A percentile compares a stretch with the other conserved stretches of the same genome.
These are phyloP conservation scores for Boletus rubescentipes DNA, from an alignment of 768 basidiomycete species.

Conservation along the genomic window DNA sequence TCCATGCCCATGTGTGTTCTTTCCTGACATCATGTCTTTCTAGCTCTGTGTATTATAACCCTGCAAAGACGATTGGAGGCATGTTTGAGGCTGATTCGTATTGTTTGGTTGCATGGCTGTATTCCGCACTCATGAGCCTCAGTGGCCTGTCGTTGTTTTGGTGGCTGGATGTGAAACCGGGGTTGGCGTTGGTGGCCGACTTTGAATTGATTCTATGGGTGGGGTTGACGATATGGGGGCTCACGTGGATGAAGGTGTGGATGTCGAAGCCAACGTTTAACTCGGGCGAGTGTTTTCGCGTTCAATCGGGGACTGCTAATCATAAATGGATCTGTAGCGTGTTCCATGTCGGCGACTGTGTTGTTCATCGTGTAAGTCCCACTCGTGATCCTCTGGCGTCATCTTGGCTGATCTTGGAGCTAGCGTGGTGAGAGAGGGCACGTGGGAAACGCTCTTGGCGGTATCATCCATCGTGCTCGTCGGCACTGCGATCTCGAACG, in stretches of 20 bases:
- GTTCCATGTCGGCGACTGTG: slow-evolving; percentile 82
- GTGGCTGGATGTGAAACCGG: slow-evolving; percentile 70
- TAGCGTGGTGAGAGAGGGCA: slow-evolving; percentile 88
- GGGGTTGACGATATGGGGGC: slow-evolving; percentile 71
- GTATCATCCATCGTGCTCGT: slow-evolving; percentile 75
- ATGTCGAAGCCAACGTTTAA: slow-evolving; percentile 89
- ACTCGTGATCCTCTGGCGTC: neutral
- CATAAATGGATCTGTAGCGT: slow-evolving; percentile 44
- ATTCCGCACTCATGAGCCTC: slow-evolving; percentile 71
- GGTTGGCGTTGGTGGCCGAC: slow-evolving; percentile 75
- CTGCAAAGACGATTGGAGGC: slow-evolving; percentile 87
- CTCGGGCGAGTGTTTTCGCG: slow-evolving; percentile 51
- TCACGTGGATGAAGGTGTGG: slow-evolving; percentile 93
- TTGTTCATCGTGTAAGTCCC: slow-evolving; percentile 73
- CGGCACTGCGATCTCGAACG: slow-evolving; percentile 76
- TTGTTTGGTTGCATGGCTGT: slow-evolving; percentile 68
- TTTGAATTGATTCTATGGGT: slow-evolving; percentile 77
- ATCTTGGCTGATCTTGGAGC: slow-evolving; percentile 2
- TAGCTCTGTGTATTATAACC: slow-evolving; percentile 87
- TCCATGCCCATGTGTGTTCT: neutral
- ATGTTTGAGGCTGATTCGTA: slow-evolving; percentile 92
- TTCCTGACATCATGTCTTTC: slow-evolving; percentile 4
- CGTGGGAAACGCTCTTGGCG: slow-evolving; percentile 67
- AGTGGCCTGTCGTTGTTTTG: slow-evolving; percentile 77
- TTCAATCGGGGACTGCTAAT: neutral